These are phyloP conservation scores for Dactylellina drechsleri DNA, from an alignment of 2,329 filamentous ascomycete species.

Conservation along the genomic window DNA sequence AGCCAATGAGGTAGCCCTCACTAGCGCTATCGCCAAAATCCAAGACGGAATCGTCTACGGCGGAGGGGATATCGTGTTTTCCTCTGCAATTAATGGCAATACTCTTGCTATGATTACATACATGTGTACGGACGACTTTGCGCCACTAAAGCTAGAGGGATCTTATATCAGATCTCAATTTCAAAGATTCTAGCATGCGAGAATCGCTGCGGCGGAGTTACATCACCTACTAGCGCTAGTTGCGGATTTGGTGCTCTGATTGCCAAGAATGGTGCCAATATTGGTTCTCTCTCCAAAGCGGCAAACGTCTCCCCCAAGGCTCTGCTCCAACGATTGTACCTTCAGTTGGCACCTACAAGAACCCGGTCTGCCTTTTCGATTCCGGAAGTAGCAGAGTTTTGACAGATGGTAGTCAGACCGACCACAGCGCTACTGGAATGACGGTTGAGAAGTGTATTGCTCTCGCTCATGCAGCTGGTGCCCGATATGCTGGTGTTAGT, in stretches of 20 bases:
- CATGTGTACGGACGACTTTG: constrained; percentile 1
- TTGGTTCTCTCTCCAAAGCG: constrained; percentile 26
- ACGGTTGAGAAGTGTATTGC: constrained; percentile 27
- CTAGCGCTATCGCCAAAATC: constrained; percentile 22
- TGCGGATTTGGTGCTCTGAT: constrained; percentile 30
- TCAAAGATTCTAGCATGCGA: constrained; percentile 26
- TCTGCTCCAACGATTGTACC: neutral
- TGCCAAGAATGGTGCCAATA: constrained; percentile 22
- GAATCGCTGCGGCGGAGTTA: constrained; percentile 28
- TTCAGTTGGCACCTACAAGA: constrained; percentile 3
- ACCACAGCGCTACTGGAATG: constrained; percentile 9
- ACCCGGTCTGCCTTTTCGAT: constrained; percentile 21
- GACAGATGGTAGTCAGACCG: neutral
- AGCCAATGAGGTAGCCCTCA: constrained; percentile 15
- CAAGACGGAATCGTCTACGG: constrained; percentile 30
- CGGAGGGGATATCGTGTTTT: constrained; percentile 35
- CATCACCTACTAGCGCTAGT: constrained; percentile 5
- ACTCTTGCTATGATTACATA: constrained; percentile 1
- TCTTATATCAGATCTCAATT: constrained; percentile 28
- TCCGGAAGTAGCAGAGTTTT: neutral
- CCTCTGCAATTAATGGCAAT: constrained; percentile 11
- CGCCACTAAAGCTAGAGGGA: constrained; percentile 19
- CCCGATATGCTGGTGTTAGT: constrained; percentile 61
- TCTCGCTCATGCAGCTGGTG: constrained; percentile 58
- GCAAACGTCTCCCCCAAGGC: constrained; percentile 19